Conservation (phyloP, 2,329 filamentous ascomycete genomes). For the Ophiobolus disseminans region DNA sequence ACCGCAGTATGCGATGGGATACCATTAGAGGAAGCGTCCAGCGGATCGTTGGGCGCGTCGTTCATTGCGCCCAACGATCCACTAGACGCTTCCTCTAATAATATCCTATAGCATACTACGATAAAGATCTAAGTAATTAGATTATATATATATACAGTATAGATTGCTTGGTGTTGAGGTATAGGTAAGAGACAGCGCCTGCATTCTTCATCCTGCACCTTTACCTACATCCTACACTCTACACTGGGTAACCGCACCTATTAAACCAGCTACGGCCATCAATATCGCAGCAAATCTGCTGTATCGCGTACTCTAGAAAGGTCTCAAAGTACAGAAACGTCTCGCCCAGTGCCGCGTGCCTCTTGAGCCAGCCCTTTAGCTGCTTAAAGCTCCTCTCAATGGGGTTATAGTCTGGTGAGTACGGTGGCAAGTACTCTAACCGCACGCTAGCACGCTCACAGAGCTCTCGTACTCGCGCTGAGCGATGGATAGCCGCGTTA, state of each 20-base stretch:
- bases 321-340: background rate
- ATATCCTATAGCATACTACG: background rate
- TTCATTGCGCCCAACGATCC: background rate
- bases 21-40: no score
- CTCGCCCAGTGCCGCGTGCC: background rate
- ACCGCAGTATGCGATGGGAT: no score
- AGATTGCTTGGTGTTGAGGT: no score
- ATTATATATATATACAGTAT: no score
- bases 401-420: constrained; percentile 20
- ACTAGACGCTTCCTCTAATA: background rate
- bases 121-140: background rate
- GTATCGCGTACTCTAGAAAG: background rate
- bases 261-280: background rate
- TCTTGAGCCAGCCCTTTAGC: constrained; percentile 13
- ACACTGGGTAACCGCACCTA: background rate
- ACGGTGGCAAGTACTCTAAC: constrained; percentile 14
- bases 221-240: background rate
- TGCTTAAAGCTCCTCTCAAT: constrained; percentile 15
- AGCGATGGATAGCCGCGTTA: no score
- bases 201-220: background rate
- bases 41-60: no score
- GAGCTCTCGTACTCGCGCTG: no score
- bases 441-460: no score
- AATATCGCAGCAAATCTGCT: background rate
- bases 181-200: no score